Base-by-base conservation (phyloP, 768 basidiomycete species). In the Lentinus brumalis region DNA sequence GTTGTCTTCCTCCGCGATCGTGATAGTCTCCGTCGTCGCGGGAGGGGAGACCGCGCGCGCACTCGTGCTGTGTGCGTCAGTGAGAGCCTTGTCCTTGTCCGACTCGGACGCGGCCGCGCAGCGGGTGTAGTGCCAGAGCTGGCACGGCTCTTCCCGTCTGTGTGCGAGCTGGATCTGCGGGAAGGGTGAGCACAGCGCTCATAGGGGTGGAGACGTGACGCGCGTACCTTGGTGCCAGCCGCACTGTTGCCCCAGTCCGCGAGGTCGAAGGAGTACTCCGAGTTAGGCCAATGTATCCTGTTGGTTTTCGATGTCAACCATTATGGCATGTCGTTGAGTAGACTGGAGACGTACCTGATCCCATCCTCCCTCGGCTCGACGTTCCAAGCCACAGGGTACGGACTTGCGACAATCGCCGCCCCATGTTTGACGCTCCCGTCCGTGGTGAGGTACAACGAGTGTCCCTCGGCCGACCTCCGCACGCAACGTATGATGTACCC, bases 371-470 rank as follows among this genome's bases (percentile, higher is more conserved):
- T 50, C 53, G 65, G 52, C 42, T 69, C 65, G 32, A 66, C 61
- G 30, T 62, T 53, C 71, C 71, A 72, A 46, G 60, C 63, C 16
- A 66, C 66, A 4, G 71, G 71, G 54, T 63, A 73, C 4, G 65
- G 55, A 58, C 68, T 69, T 4, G 68, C 69, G 21, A 69, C 62
- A 35, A 73, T 42, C 8, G 59, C 50, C 15, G 56, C 58, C 11
- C 62, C 57, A 2, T 68, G 62, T 16, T 51, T 35, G 9, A 67
- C 9, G 3, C 52, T 60, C n/a, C 64, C 64, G 16, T 64, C 68
- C 8, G 63, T 44, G 2, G 70, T 68, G 30, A 73, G 63, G 54
- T 71, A 67, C 30, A 63, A 51, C 38, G 57, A 53, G 18, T 63
- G 57, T 10, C 62, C 62, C 1, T 52, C 62, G n/a, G 51, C 40